Evolutionary conservation across 2,329 filamentous ascomycete species (phyloP).

Genomic region (Didymella segeticola): DNA sequence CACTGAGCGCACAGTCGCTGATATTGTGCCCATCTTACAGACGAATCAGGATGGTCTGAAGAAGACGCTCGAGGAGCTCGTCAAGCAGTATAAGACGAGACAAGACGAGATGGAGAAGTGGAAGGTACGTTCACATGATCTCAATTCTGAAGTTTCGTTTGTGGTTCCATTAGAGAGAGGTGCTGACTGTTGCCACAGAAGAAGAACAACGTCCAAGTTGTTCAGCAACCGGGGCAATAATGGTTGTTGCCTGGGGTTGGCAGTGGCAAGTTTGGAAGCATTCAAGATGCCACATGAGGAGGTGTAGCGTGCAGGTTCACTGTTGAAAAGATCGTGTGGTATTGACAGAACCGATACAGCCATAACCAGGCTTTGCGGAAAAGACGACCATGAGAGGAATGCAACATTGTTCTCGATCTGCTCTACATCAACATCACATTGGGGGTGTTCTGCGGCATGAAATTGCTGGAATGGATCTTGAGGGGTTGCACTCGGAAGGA

Average conservation of each 20-base stretch:
- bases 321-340: too few species aligned
- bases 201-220: constrained; percentile 88
- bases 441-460: not conserved
- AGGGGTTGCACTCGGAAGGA: not conserved
- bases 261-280: not conserved
- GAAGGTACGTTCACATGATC: constrained; percentile 73
- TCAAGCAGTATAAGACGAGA: constrained; percentile 96
- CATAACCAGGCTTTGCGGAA: too few species aligned
- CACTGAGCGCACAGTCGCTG: constrained; percentile 90
- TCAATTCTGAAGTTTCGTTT: not conserved
- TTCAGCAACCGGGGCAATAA: constrained; percentile 68
- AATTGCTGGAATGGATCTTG: not conserved
- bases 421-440: not conserved
- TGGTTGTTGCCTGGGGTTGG: not conserved
- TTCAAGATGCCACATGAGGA: not conserved
- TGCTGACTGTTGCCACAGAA: constrained; percentile 61
- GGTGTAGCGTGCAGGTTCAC: too few species aligned
- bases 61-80: constrained; percentile 90
- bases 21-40: constrained; percentile 87
- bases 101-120: constrained; percentile 96
- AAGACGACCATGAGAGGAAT: too few species aligned
- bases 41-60: constrained; percentile 94
- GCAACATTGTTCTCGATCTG: too few species aligned
- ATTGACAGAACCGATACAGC: too few species aligned
- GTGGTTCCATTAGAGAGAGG: not conserved